Base-by-base conservation (phyloP, 2,329 filamentous ascomycete genomes). In the Hypoxylon sp. region DNA sequence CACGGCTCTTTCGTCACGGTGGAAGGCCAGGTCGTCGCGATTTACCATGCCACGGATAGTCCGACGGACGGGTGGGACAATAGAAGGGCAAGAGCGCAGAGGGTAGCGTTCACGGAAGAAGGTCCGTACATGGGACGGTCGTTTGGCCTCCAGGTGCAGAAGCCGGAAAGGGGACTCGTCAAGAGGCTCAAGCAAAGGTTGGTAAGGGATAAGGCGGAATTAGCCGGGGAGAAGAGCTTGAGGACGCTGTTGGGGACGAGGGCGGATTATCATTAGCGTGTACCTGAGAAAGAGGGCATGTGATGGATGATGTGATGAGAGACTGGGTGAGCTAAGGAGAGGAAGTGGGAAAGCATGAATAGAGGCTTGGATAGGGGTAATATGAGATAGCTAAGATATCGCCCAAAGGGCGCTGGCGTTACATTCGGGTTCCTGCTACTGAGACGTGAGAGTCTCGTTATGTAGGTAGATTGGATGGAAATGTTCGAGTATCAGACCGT, bases 21-120 rank as follows among this genome's bases (percentile, higher is more conserved):
- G 1, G 65, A 46, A n/a, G 70, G 68, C 0, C 44, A 76, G 14
- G 68, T 72, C n/a, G 60, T 76, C 0, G 72, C 73, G 3, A 62
- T 77, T 3, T 77, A 75, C 55, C 75, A 77, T 42, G 75, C 72
- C 7, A 77, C 75, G 0, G 73, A 77, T 24, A 59, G 50, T 2
- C 69, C 72, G 22, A 61, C 68, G 11, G 72, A 76, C 55, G 72
- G 76, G 5, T 77, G 76, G 75, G 65, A 65, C 16, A 74, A 76
- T 46, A 63, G 75, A 2, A 64, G 65, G 11, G 74, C 75, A 11
- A 58, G 75, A 20, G 74, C 72, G 18, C 75, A 74, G 64, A 64
- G 70, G 4, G 74, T 77, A 3, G 64, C 61, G 4, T 77, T 76
- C 22, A 75, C 71, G 12, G 68, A 70, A n/a, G 46, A 69, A 4